Evolutionary conservation across 2,329 filamentous ascomycete genomes (phyloP).

Genomic region (Paracorniculantispora psalliotae): DNA sequence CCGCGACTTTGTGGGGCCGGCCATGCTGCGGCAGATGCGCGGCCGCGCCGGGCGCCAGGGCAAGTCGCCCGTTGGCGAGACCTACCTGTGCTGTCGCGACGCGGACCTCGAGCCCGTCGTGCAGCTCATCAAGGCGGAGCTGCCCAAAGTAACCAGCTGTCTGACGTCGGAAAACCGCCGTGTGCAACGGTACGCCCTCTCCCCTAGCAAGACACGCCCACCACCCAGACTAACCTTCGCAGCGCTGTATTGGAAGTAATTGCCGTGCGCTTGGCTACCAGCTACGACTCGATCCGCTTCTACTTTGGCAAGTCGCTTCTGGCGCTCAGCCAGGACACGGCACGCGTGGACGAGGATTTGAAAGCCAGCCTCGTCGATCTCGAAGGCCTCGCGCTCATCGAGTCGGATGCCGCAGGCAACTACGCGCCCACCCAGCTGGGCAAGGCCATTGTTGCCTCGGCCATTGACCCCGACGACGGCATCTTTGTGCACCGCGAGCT

Average conservation of each 20-base stretch:
- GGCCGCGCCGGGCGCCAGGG: slow-evolving; percentile 73
- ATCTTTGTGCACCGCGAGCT: slow-evolving; percentile 68
- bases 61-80: slow-evolving; percentile 72
- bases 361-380: slow-evolving; percentile 56
- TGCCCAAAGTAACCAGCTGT: slow-evolving; percentile 65
- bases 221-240: slow-evolving; percentile 18
- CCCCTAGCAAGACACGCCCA: neutral
- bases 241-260: slow-evolving; percentile 70
- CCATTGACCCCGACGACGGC: slow-evolving; percentile 69
- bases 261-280: slow-evolving; percentile 62
- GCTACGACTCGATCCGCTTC: slow-evolving; percentile 58
- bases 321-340: slow-evolving; percentile 48
- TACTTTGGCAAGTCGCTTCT: slow-evolving; percentile 66
- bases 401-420: slow-evolving; percentile 41
- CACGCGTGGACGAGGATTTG: slow-evolving; percentile 49
- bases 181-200: slow-evolving; percentile 52
- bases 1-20: slow-evolving; percentile 68
- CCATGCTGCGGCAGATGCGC: slow-evolving; percentile 77
- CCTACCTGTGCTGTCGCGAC: slow-evolving; percentile 68
- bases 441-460: slow-evolving; percentile 66
- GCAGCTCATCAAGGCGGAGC: slow-evolving; percentile 65
- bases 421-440: slow-evolving; percentile 62
- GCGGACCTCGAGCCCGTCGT: slow-evolving; percentile 64
- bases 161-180: slow-evolving; percentile 62
- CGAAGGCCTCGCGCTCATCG: slow-evolving; percentile 49